Conservation (phyloP, 805 yeast genomes). For the Cyberlindnera bimundalis region DNA sequence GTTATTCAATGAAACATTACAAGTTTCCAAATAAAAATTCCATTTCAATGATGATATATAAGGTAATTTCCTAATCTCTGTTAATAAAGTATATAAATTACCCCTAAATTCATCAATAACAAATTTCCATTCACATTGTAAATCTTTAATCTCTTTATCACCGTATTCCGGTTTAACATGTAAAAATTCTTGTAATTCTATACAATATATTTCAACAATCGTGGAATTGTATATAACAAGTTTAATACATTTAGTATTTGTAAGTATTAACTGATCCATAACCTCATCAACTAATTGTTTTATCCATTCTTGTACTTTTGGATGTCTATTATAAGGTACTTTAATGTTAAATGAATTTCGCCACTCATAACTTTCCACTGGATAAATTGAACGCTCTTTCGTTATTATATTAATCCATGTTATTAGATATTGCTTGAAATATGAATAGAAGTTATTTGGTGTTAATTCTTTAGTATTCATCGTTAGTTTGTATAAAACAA, state of each 20-base stretch:
- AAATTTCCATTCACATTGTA: slow-evolving; percentile 9
- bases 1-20: slow-evolving; percentile 7
- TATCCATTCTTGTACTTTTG: slow-evolving; percentile 28
- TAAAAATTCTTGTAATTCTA: slow-evolving; percentile 32
- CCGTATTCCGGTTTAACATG: slow-evolving; percentile 12
- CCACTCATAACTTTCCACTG: slow-evolving; percentile 32
- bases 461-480: too few relatives aligned
- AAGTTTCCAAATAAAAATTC: slow-evolving; percentile 17
- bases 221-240: too few relatives aligned
- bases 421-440: slow-evolving; percentile 30
- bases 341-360: slow-evolving; percentile 41
- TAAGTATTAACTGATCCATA: slow-evolving; percentile 13
- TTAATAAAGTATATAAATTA: slow-evolving; percentile 17
- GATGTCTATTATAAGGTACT: slow-evolving; percentile 45
- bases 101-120: slow-evolving; percentile 22
- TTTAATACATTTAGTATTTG: slow-evolving; percentile 33
- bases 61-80: slow-evolving; percentile 15
- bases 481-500: too few relatives aligned
- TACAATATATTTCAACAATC: slow-evolving; percentile 42
- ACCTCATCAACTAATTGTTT: slow-evolving; percentile 12
- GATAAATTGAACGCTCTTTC: slow-evolving; percentile 36
- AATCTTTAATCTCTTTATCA: slow-evolving; percentile 14
- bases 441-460: slow-evolving; percentile 13
- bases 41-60: slow-evolving; percentile 9
- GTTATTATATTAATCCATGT: slow-evolving; percentile 36